A percentile compares a stretch with the other conserved stretches of the same genome.
These are phyloP conservation scores for Eucalyptus decipiens DNA, from an alignment of 345 rosid species.

Conservation along the genomic window DNA sequence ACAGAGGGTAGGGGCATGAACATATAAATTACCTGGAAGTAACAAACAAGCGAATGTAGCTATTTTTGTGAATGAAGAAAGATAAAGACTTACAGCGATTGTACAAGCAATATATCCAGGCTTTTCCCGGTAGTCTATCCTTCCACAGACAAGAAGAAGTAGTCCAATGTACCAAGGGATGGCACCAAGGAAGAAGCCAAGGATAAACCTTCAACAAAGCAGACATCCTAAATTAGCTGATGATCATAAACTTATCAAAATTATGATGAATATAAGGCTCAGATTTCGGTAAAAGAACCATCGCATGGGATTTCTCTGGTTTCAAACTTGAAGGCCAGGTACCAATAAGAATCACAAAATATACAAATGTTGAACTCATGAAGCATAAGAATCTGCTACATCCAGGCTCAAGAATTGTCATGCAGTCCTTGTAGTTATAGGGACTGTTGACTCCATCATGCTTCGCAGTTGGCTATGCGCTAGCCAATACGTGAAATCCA, in stretches of 20 bases:
- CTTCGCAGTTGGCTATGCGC: background rate
- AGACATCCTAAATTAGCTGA: background rate
- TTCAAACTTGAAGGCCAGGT: background rate
- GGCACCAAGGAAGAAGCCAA: slow-evolving; percentile 78
- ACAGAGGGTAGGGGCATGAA: background rate
- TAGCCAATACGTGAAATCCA: background rate
- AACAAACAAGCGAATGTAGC: background rate
- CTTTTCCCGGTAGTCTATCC: slow-evolving; percentile 76
- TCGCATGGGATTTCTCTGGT: background rate
- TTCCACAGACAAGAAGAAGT: slow-evolving; percentile 43
- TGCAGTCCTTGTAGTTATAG: background rate
- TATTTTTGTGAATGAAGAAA: background rate
- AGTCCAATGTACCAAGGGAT: slow-evolving; percentile 90
- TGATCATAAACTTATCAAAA: background rate
- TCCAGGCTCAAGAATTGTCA: background rate
- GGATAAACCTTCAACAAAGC: slow-evolving; percentile 45
- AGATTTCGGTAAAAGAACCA: background rate
- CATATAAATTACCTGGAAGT: background rate
- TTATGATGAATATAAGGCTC: background rate
- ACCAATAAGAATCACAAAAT: background rate
- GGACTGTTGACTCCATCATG: background rate
- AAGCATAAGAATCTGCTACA: background rate
- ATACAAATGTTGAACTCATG: background rate
- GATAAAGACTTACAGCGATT: slow-evolving; percentile 50
- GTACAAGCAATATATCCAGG: slow-evolving; percentile 92